These are phyloP conservation scores for Epichloe gansuensis DNA, from an alignment of 2,329 filamentous ascomycete species.

Conservation along the genomic window DNA sequence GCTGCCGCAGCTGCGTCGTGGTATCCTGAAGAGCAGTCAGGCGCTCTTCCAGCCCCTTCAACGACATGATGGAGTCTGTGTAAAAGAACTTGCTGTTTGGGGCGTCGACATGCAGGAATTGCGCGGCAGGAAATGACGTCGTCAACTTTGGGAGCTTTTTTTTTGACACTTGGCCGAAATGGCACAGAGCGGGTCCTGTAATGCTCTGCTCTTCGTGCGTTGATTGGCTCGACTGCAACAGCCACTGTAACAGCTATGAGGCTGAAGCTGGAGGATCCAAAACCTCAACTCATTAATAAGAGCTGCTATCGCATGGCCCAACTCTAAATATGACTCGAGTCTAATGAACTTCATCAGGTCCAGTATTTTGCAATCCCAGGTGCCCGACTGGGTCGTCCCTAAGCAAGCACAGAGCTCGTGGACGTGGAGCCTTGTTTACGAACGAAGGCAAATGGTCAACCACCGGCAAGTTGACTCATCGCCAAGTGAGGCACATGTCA, in stretches of 20 bases:
- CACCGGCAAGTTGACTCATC: not conserved
- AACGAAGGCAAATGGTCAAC: not conserved
- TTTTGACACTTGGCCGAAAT: slow-evolving; percentile 1
- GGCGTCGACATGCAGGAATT: not conserved
- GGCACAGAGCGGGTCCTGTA: not conserved
- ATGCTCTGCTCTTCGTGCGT: not conserved
- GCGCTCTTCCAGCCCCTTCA: slow-evolving; percentile 50
- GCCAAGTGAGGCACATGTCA: not conserved
- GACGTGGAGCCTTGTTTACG: no score
- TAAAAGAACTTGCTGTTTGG: not conserved
- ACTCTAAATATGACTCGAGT: no score
- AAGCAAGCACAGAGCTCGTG: not conserved
- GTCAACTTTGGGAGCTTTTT: not conserved
- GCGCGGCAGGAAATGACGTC: not conserved
- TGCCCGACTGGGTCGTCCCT: not conserved
- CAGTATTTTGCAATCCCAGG: not conserved
- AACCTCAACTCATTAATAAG: no score
- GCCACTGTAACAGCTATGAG: not conserved
- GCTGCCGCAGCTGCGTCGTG: slow-evolving; percentile 42
- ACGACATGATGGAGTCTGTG: slow-evolving; percentile 31
- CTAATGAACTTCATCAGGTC: no score
- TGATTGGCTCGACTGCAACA: not conserved
- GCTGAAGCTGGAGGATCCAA: not conserved
- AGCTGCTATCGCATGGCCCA: no score
- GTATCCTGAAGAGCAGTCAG: slow-evolving; percentile 49